Conservation (phyloP, 352 stramenopile species). For the Phytopythium litorale region DNA sequence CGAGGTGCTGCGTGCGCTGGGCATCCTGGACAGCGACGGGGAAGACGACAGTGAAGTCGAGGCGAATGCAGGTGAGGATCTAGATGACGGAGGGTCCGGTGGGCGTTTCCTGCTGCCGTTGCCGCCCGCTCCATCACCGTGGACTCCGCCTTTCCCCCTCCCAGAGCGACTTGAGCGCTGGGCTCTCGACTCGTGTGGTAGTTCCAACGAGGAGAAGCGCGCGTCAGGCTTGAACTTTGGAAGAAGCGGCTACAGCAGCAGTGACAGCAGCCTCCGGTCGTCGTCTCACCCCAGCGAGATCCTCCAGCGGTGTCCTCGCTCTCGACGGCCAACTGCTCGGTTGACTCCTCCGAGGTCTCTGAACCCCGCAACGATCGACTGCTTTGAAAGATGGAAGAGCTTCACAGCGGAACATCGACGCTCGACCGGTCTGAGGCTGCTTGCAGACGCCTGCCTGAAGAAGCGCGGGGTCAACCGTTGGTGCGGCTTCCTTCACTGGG, state of each 20-base stretch:
- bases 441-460: constrained; percentile 1
- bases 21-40: constrained; percentile 31
- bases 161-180: neutral
- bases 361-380: neutral
- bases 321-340: neutral
- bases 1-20: constrained; percentile 42
- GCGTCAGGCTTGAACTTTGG: neutral
- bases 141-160: neutral
- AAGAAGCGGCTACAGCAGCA: neutral
- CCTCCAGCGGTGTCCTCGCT: neutral
- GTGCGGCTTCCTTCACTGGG: constrained; percentile 4
- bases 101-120: constrained; percentile 21
- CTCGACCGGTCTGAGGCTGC: neutral
- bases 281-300: constrained; percentile 3
- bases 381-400: constrained; percentile 1
- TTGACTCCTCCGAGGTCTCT: neutral
- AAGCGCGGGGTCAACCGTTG: constrained; percentile 1
- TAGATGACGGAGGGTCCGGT: neutral
- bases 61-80: neutral
- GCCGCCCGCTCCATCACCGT: constrained; percentile 11
- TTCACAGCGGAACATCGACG: neutral
- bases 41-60: constrained; percentile 17
- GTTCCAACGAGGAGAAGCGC: neutral
- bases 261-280: neutral
- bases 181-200: neutral